A percentile compares a stretch with the other conserved stretches of the same genome.
phyloP scores from a whole-genome alignment of 2,329 filamentous ascomycete genomes.

The Aspergillus sp. region DNA sequence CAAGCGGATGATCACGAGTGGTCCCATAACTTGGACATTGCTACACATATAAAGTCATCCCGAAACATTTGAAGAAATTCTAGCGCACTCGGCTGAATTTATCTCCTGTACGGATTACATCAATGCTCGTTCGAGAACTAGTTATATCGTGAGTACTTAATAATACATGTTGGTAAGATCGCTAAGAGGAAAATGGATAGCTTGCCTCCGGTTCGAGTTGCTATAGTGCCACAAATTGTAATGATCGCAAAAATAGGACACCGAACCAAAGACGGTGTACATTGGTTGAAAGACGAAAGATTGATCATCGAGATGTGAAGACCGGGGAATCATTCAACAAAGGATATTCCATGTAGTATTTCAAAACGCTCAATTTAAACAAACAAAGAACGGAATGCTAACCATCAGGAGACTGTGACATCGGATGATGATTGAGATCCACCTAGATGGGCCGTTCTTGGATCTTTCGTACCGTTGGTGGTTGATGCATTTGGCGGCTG shows the following conservation, averaged over 20 bases:
- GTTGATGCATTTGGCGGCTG: not conserved
- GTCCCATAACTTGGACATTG: too few species aligned
- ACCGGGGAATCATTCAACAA: not conserved
- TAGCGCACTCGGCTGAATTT: not conserved
- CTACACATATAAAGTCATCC: too few species aligned
- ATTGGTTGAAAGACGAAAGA: not conserved
- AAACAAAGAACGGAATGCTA: not conserved
- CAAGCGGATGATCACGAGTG: too few species aligned
- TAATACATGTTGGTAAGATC: not conserved
- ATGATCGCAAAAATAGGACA: not conserved
- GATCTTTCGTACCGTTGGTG: constrained; percentile 4
- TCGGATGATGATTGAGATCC: not conserved
- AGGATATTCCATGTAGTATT: not conserved
- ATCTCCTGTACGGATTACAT: not conserved
- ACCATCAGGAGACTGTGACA: not conserved
- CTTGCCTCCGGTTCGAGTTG: not conserved
- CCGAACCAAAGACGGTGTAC: not conserved
- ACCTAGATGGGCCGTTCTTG: not conserved
- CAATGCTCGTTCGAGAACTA: not conserved
- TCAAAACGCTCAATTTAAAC: not conserved
- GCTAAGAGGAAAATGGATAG: not conserved
- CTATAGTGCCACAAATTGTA: not conserved
- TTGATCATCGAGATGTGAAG: not conserved
- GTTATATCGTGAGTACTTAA: not conserved
- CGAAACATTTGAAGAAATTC: not conserved